Conservation (phyloP, 768 basidiomycete genomes). For the Sarcodon sp. region DNA sequence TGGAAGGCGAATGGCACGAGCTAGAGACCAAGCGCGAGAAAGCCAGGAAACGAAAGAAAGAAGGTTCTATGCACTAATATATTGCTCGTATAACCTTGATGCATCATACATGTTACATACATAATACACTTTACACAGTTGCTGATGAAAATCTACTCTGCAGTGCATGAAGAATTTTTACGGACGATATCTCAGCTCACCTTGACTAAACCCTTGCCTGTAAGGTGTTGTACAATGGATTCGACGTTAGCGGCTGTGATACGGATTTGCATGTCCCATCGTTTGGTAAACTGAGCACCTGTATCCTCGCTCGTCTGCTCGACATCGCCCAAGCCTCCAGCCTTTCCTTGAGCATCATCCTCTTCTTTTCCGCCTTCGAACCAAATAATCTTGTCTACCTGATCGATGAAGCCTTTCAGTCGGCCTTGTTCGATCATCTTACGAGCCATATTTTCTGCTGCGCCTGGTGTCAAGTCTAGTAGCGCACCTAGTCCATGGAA, state of each 20-base stretch:
- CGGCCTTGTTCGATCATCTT: slow-evolving; percentile 99
- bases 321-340: slow-evolving; percentile 82
- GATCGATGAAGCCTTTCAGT: slow-evolving; percentile 87
- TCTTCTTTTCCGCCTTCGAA: slow-evolving; percentile 84
- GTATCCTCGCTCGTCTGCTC: slow-evolving; percentile 83
- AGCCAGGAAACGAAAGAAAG: slow-evolving; percentile 65
- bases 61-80: slow-evolving; percentile 14
- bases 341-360: slow-evolving; percentile 88
- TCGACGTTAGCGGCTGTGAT: slow-evolving; percentile 82
- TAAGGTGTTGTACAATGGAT: slow-evolving; percentile 74
- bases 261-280: slow-evolving; percentile 93
- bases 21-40: slow-evolving; percentile 89
- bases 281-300: slow-evolving; percentile 81
- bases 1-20: slow-evolving; percentile 98
- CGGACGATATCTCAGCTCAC: neutral
- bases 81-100: slow-evolving; percentile 12
- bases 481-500: slow-evolving; percentile 88
- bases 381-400: slow-evolving; percentile 89
- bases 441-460: slow-evolving; percentile 94
- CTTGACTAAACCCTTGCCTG: slow-evolving; percentile 55
- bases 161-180: neutral
- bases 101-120: neutral
- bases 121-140: neutral
- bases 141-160: neutral
- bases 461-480: slow-evolving; percentile 80